Conservation (phyloP, 805 yeast species). For the Myxozyma geophila region DNA sequence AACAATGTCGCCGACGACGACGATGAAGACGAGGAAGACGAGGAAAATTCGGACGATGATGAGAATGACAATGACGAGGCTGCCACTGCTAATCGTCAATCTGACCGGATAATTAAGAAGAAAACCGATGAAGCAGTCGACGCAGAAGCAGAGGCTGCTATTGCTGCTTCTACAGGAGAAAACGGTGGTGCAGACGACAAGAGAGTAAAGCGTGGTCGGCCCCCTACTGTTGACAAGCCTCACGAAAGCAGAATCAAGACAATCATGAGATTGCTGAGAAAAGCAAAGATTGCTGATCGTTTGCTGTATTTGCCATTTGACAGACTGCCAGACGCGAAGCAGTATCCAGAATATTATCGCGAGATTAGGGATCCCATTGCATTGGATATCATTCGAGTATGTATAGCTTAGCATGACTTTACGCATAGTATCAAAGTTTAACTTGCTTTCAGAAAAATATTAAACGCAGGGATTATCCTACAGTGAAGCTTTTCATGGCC, state of each 20-base stretch:
- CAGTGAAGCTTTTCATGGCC: constrained; percentile 73
- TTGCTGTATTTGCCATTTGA: constrained; percentile 27
- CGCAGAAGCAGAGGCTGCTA: constrained; percentile 8
- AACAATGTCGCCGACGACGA: constrained; percentile 38
- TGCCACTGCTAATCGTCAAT: constrained; percentile 13
- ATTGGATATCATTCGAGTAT: constrained; percentile 51
- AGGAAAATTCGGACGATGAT: constrained; percentile 27
- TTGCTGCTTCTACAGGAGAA: not conserved
- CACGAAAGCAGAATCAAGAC: constrained; percentile 91
- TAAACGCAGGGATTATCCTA: constrained; percentile 78
- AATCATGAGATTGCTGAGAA: constrained; percentile 78
- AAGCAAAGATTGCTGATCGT: constrained; percentile 56
- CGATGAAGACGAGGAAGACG: constrained; percentile 37
- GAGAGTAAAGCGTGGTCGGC: constrained; percentile 79
- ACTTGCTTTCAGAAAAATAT: constrained; percentile 67
- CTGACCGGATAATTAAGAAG: constrained; percentile 18
- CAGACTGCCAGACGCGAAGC: constrained; percentile 64
- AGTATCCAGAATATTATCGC: constrained; percentile 84
- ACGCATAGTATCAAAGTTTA: not conserved
- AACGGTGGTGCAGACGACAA: constrained; percentile 39
- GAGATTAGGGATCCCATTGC: constrained; percentile 66
- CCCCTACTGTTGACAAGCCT: constrained; percentile 88
- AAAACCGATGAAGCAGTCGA: constrained; percentile 36
- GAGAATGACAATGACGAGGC: constrained; percentile 26
- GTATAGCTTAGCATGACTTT: not conserved